Conservation (phyloP, 768 basidiomycete genomes). For the Melanogaster broomeanus region DNA sequence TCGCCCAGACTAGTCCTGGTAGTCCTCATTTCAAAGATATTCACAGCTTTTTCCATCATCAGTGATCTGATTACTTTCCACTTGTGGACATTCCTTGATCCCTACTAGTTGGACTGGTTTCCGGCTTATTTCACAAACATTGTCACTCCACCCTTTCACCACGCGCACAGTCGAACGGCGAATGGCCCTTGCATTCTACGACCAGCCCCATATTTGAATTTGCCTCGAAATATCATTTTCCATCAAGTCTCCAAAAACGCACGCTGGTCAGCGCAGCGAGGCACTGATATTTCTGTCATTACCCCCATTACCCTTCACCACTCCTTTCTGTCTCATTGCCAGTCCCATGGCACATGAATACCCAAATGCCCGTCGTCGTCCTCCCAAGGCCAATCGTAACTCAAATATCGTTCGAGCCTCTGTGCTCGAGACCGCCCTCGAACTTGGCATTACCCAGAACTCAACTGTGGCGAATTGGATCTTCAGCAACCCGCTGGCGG, state of each 20-base stretch:
- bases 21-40: not conserved
- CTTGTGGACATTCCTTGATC: not conserved
- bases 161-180: constrained; percentile 14
- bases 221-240: constrained; percentile 6
- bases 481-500: constrained; percentile 60
- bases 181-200: constrained; percentile 19
- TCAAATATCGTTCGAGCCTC: constrained; percentile 68
- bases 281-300: constrained; percentile 1
- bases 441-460: constrained; percentile 64
- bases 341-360: constrained; percentile 21
- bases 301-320: constrained; percentile 4
- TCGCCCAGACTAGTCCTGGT: not conserved
- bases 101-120: constrained; percentile 19
- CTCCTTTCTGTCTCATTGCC: constrained; percentile 18
- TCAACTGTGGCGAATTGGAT: constrained; percentile 70
- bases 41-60: not conserved
- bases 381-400: constrained; percentile 41
- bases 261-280: not conserved
- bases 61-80: constrained; percentile 1
- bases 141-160: constrained; percentile 2
- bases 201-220: constrained; percentile 10
- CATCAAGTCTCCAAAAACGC: constrained; percentile 12
- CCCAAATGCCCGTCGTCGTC: constrained; percentile 28
- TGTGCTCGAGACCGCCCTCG: constrained; percentile 70
- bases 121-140: constrained; percentile 5